phyloP scores from a whole-genome alignment of 148 eudicot genomes.

The Oxyria digyna region DNA sequence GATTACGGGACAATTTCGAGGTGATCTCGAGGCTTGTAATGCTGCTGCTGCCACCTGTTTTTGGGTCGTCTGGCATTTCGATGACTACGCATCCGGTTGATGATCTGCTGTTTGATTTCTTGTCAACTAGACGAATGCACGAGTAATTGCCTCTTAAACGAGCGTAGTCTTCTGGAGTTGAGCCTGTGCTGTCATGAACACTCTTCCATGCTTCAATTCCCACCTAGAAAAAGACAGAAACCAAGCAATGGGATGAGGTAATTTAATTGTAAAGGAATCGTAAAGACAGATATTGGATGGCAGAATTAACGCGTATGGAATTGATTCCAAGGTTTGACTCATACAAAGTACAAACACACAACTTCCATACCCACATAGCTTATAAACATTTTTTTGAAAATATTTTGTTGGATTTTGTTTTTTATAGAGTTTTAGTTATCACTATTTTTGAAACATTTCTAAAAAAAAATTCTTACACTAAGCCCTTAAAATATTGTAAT shows the following conservation, averaged over 20 bases:
- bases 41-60: not conserved
- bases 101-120: constrained; percentile 25
- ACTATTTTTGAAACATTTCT: no score
- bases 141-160: constrained; percentile 30
- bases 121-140: constrained; percentile 34
- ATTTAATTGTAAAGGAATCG: no score
- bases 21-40: constrained; percentile 9
- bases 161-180: constrained; percentile 53
- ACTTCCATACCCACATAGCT: not conserved
- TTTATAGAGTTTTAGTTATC: no score
- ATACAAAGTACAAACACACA: not conserved
- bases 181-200: constrained; percentile 32
- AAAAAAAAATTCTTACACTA: no score
- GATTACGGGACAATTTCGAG: not conserved
- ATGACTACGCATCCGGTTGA: constrained; percentile 11
- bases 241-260: not conserved
- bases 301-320: no score
- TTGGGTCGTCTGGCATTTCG: constrained; percentile 23
- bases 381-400: no score
- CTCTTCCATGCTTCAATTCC: constrained; percentile 51
- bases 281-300: no score
- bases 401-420: no score
- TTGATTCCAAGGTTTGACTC: no score
- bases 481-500: not conserved
- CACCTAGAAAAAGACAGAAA: constrained; percentile 23